Conservation (phyloP, 2,329 filamentous ascomycete species). For the Apiospora malaysiana region DNA sequence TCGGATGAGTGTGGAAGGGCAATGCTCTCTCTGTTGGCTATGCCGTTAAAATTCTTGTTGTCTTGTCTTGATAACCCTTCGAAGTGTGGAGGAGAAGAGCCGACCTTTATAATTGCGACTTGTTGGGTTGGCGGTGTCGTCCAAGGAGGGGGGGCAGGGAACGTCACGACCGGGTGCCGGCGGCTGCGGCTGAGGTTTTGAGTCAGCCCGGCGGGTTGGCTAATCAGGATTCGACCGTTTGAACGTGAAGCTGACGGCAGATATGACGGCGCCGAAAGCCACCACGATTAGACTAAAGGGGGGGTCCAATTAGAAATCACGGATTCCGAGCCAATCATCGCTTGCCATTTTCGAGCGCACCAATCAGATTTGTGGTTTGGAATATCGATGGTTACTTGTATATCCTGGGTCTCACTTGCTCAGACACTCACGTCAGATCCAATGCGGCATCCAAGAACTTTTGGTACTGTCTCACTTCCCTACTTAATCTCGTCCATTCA, state of each 20-base stretch:
- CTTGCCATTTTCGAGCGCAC: neutral
- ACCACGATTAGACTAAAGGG: neutral
- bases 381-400: neutral
- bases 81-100: neutral
- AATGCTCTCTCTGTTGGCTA: no score
- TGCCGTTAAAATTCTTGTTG: no score
- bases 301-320: neutral
- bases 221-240: neutral
- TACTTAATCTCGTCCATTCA: no score
- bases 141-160: no score
- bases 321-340: conserved; percentile 6
- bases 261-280: neutral
- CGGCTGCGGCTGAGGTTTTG: neutral
- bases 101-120: neutral
- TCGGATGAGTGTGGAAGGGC: no score
- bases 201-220: neutral
- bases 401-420: no score
- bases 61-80: neutral
- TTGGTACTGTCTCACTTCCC: no score
- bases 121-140: no score
- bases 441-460: no score
- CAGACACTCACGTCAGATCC: no score
- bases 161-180: neutral
- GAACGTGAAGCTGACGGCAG: neutral
- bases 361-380: neutral